A percentile compares a stretch with the other conserved stretches of the same genome.
These are phyloP conservation scores for Fusarium acutatum DNA, from an alignment of 2,329 filamentous ascomycete species.

Conservation along the genomic window DNA sequence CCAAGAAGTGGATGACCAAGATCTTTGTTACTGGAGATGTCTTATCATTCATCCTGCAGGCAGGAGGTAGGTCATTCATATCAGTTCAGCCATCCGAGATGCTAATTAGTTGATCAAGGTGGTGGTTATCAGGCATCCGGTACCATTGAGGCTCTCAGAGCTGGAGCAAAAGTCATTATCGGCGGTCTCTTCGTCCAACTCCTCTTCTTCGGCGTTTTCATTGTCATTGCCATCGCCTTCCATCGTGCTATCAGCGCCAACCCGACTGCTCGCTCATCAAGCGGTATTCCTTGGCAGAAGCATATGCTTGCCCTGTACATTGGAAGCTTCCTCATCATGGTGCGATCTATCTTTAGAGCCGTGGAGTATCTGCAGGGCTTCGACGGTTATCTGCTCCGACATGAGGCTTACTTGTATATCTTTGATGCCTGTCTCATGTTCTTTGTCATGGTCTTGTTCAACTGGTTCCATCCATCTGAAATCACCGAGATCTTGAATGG, in stretches of 20 bases:
- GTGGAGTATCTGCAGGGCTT: slow-evolving; percentile 51
- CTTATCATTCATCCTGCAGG: slow-evolving; percentile 23
- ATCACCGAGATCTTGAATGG: neutral
- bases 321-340: slow-evolving; percentile 46
- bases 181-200: slow-evolving; percentile 63
- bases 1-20: slow-evolving; percentile 28
- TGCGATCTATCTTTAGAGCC: slow-evolving; percentile 51
- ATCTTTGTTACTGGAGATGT: slow-evolving; percentile 27
- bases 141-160: slow-evolving; percentile 35
- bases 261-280: neutral
- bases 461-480: slow-evolving; percentile 47
- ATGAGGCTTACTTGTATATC: slow-evolving; percentile 47
- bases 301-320: slow-evolving; percentile 36
- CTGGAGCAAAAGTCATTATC: slow-evolving; percentile 57
- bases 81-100: too few relatives aligned
- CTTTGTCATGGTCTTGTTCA: slow-evolving; percentile 54
- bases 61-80: neutral
- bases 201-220: slow-evolving; percentile 61
- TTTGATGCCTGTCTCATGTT: slow-evolving; percentile 48
- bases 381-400: slow-evolving; percentile 42
- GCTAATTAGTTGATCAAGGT: neutral
- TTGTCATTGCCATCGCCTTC: slow-evolving; percentile 55
- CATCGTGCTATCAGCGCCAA: slow-evolving; percentile 41
- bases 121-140: slow-evolving; percentile 36
- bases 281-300: slow-evolving; percentile 42